Conservation (phyloP, 129 eudicot genomes). For the Chrysanthemum seticuspe region DNA sequence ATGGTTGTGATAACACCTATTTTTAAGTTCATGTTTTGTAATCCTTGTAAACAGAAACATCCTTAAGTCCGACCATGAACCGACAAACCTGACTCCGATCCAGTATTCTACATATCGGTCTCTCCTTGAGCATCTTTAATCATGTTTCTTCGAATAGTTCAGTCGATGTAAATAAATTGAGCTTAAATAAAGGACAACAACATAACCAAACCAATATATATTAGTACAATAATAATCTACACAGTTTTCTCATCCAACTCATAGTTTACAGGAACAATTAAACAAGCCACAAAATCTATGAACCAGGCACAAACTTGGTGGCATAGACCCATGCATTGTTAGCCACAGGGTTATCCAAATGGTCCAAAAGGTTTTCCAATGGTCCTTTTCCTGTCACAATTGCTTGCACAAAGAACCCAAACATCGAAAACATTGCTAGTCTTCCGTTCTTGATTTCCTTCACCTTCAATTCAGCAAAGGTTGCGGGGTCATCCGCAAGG, state of each 20-base stretch:
- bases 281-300: constrained; percentile 24
- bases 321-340: constrained; percentile 55
- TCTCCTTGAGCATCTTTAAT: background rate
- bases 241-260: constrained; percentile 11
- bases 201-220: background rate
- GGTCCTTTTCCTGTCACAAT: constrained; percentile 46
- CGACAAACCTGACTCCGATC: no score
- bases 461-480: constrained; percentile 43
- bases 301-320: constrained; percentile 48
- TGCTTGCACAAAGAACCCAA: constrained; percentile 46
- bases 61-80: no score
- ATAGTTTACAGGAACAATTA: constrained; percentile 17
- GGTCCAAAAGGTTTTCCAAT: constrained; percentile 48
- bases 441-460: constrained; percentile 48
- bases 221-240: constrained; percentile 8
- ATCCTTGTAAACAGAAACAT: no score
- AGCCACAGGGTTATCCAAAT: constrained; percentile 48
- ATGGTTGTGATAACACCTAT: no score
- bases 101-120: no score
- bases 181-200: background rate
- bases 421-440: constrained; percentile 46
- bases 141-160: background rate
- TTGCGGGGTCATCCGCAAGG: constrained; percentile 39
- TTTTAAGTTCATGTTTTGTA: no score
- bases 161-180: background rate